Evolutionary conservation across 1,284 basidiomycete species (phyloP), one percentile per base, ranked within the genome.

Genomic region (Ceratobasidium sp.): DNA sequence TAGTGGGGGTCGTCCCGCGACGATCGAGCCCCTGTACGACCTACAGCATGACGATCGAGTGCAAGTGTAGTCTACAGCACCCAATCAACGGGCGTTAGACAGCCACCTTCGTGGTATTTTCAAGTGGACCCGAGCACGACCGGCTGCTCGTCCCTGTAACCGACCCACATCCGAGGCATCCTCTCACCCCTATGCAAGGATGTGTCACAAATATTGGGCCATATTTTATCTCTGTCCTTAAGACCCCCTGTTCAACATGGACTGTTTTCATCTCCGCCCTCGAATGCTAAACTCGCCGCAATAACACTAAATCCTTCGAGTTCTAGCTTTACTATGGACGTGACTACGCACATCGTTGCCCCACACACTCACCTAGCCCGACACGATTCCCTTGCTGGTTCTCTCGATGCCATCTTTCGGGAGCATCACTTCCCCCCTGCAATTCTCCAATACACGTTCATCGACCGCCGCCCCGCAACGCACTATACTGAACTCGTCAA

Each of bases 371-470:
- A 49, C 45, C 38, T 47, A 10, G 43, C 10, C 3, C 43, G 45
- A 2, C 43, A 62, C 32, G 10, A 43, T 3, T 27, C 47, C 5
- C 58, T 62, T 25, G 32, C 27, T 13, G 10, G 40, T 8, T 13
- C 58, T 15, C 58, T 62, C 31, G 58, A 62, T 20, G 29, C 43
- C 6, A 42, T 62, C 45, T 62, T 62, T 29, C 58, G 58, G 40
- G 43, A 50, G 43, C 45, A 50, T 31, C 8, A n/a, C 32, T 42
- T 38, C n/a, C 58, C 58, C 12, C 58, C 58, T 4, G 45, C 29
- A n/a, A 62, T 62, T 31, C 20, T 62, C 17, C 58, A 62, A 22
- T 45, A 62, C 45, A 49, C 58, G 43, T 62, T 62, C 38, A 29
- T 50, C 31, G 58, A 62, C 13, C 58, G 58, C 27, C 58, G 58